Base-by-base conservation (phyloP, 495 filamentous ascomycete species). In the Cercophora samala region DNA sequence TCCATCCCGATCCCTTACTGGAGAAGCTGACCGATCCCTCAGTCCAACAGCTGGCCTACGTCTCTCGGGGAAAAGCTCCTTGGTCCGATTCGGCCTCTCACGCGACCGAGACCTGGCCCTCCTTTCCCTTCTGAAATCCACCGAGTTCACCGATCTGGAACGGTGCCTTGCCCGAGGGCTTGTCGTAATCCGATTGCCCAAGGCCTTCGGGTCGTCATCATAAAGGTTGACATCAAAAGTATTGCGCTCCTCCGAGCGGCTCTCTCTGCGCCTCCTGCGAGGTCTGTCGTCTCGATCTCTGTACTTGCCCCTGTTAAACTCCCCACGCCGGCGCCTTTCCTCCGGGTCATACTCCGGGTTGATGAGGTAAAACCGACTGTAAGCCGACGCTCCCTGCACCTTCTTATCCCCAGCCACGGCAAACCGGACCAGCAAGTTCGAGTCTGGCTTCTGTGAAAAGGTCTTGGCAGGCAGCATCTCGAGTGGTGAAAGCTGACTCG, bases 341-440 rank as follows among this genome's bases (percentile, higher is more conserved):
- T 89, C 85, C 2, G 91, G 93, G 72, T 97, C 93, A 72, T 93
- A 87, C 68, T 96, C 89, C 0, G 93, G 93, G 70, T 99, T 89
- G 72, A 95, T 84, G 9, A 97, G 86, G 74, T 98, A 99, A 78
- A 93, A 98, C 18, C 92, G 83, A 76, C 95, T 97, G 37, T 89
- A 83, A 62, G 91, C 86, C 17, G 91, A 82, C 0, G 95, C 93
- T 51, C 90, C 87, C 18, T 84, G 79, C 62, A 85, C 84, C 78
- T 99, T 99, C 69, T 83, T 88, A 75, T 99, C 95, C 5, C 84
- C 80, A n/a, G 80, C 79, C 4, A 90, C 83, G 11, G 93, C 91
- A 46, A 89, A 85, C 64, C 95, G 86, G 17, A 97, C 83, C 66
- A 87, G 84, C 1, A 99, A 79, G 22, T 81, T 77, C 24, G 86